Evolutionary conservation across 2,329 filamentous ascomycete genomes (phyloP).

Genomic region (Cadophora sp.): DNA sequence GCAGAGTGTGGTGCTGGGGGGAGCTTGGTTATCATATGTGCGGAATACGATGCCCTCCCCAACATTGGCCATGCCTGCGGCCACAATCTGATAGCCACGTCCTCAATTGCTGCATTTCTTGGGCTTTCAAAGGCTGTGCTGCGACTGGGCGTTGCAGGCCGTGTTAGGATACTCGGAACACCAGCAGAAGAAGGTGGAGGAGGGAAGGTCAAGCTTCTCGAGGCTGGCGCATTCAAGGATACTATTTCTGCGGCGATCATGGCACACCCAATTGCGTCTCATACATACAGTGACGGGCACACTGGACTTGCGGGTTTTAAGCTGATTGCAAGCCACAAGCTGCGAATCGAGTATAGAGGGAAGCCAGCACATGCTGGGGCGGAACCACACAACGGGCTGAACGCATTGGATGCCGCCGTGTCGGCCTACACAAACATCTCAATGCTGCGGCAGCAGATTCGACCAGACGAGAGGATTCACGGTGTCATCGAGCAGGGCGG

Average conservation of each 20-base stretch:
- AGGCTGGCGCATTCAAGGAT: constrained; percentile 51
- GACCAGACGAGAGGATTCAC: constrained; percentile 44
- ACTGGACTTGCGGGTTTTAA: constrained; percentile 2
- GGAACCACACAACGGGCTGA: constrained; percentile 48
- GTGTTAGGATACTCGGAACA: constrained; percentile 42
- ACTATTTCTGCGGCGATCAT: constrained; percentile 41
- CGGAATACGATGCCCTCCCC: constrained; percentile 55
- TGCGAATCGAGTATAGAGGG: constrained; percentile 22
- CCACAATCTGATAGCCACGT: constrained; percentile 51
- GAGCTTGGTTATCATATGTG: constrained; percentile 50
- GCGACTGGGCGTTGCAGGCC: constrained; percentile 34
- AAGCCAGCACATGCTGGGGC: constrained; percentile 48
- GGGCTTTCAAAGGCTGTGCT: constrained; percentile 41
- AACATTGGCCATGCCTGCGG: constrained; percentile 51
- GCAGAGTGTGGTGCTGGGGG: constrained; percentile 52
- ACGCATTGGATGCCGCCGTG: constrained; percentile 49
- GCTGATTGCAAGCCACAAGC: constrained; percentile 3
- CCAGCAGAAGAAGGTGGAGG: constrained; percentile 42
- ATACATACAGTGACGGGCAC: not conserved
- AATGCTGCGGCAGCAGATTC: constrained; percentile 44
- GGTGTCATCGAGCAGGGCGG: constrained; percentile 49
- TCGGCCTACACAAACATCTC: constrained; percentile 45
- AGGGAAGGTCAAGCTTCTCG: constrained; percentile 51
- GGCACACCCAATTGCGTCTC: not conserved
- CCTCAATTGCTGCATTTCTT: constrained; percentile 48